Percentiles rank a stretch among this genome's conserved stretches.
phyloP scores from a whole-genome alignment of 805 yeast genomes.

The Ogataea methanolica region DNA sequence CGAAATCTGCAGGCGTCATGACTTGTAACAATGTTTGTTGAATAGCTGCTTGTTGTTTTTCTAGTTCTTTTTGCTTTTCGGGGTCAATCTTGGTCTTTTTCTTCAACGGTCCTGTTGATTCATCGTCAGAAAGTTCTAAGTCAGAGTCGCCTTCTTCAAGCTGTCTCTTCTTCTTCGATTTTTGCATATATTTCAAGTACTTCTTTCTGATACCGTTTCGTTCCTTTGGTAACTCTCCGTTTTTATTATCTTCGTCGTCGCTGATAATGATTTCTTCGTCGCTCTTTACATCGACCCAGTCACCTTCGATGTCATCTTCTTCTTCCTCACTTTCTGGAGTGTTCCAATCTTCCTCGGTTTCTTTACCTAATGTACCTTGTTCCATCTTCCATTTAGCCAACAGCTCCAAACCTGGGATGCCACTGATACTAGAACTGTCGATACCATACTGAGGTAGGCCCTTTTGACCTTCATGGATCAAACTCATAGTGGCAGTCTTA shows the following conservation, averaged over 20 bases:
- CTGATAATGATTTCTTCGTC: constrained; percentile 67
- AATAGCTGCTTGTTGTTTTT: constrained; percentile 53
- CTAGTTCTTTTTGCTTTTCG: constrained; percentile 30
- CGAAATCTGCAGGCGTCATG: constrained; percentile 96
- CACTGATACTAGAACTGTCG: constrained; percentile 55
- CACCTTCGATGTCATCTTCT: constrained; percentile 69
- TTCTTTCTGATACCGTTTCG: constrained; percentile 31
- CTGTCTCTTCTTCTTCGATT: constrained; percentile 27
- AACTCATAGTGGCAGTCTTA: constrained; percentile 79
- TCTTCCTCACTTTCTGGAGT: constrained; percentile 53
- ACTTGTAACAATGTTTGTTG: constrained; percentile 48
- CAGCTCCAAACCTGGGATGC: constrained; percentile 88
- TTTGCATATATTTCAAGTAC: constrained; percentile 29
- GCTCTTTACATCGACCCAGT: constrained; percentile 86
- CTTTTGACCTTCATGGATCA: constrained; percentile 52
- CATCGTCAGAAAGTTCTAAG: constrained; percentile 46
- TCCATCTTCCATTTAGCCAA: constrained; percentile 80
- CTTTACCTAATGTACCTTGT: constrained; percentile 49
- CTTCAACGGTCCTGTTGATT: constrained; percentile 29
- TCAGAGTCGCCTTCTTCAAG: constrained; percentile 39
- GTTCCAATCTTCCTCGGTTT: constrained; percentile 58
- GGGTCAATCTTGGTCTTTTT: constrained; percentile 31
- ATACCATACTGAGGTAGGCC: constrained; percentile 67
- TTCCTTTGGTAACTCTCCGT: constrained; percentile 30
- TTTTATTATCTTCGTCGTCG: constrained; percentile 43